phyloP scores from a whole-genome alignment of 306 rosid genomes.

The Carpinus fangiana region DNA sequence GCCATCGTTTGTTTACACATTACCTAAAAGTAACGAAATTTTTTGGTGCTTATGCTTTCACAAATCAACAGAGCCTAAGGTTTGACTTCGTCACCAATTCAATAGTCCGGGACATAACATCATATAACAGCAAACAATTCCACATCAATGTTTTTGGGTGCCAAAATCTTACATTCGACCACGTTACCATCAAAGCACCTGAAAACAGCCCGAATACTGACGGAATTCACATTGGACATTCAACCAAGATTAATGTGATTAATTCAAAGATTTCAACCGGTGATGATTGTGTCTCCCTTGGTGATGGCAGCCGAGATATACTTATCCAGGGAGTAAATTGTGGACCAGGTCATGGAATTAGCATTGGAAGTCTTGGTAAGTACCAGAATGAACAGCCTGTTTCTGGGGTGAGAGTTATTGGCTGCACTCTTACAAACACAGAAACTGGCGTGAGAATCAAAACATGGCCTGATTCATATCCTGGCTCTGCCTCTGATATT shows the following conservation, averaged over 20 bases:
- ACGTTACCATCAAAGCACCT: slow-evolving; percentile 33
- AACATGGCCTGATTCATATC: slow-evolving; percentile 38
- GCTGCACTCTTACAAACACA: slow-evolving; percentile 35
- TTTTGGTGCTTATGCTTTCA: not conserved
- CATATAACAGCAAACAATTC: slow-evolving; percentile 44
- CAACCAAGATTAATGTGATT: slow-evolving; percentile 32
- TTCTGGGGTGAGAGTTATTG: slow-evolving; percentile 19
- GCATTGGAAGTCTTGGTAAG: slow-evolving; percentile 46
- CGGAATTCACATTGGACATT: slow-evolving; percentile 53
- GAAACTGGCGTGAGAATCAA: slow-evolving; percentile 49
- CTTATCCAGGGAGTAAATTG: slow-evolving; percentile 25
- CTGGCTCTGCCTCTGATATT: slow-evolving; percentile 20
- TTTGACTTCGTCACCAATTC: slow-evolving; percentile 39
- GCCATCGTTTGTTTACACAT: no score
- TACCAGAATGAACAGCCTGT: slow-evolving; percentile 31
- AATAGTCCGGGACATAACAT: slow-evolving; percentile 22
- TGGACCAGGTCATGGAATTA: slow-evolving; percentile 61
- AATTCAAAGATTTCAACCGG: slow-evolving; percentile 38
- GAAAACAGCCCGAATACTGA: slow-evolving; percentile 40
- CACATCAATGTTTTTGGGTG: slow-evolving; percentile 40
- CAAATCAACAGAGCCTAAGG: slow-evolving; percentile 32
- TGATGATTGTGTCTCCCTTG: slow-evolving; percentile 57
- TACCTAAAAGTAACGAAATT: not conserved
- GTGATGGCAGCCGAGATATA: slow-evolving; percentile 39
- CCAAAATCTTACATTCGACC: slow-evolving; percentile 33